phyloP scores from a whole-genome alignment of 345 rosid genomes.

The Eucalyptus leucophloia region DNA sequence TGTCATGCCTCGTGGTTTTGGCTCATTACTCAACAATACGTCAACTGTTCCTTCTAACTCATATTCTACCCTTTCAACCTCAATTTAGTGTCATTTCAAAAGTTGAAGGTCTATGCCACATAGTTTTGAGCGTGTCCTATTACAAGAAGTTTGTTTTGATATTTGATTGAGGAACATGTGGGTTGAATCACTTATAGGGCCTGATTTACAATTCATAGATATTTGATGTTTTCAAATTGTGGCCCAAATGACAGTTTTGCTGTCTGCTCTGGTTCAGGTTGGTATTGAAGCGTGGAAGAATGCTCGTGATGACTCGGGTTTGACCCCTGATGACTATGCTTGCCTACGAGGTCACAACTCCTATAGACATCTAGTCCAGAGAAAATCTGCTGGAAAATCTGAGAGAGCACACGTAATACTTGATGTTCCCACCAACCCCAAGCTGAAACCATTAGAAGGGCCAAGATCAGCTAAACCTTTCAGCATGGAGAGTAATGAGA shows the following conservation, averaged over 20 bases:
- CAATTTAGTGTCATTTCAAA: not conserved
- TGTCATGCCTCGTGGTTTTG: not conserved
- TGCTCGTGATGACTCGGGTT: constrained; percentile 37
- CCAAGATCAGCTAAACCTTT: not conserved
- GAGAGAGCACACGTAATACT: constrained; percentile 18
- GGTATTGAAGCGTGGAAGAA: constrained; percentile 51
- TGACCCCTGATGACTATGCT: constrained; percentile 55
- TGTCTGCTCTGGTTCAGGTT: constrained; percentile 18
- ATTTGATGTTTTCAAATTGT: not conserved
- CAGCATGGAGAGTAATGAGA: constrained; percentile 9
- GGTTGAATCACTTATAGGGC: not conserved
- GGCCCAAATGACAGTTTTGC: not conserved
- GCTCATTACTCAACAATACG: not conserved
- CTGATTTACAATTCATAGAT: not conserved
- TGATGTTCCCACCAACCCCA: constrained; percentile 18
- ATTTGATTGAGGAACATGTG: not conserved
- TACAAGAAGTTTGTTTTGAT: not conserved
- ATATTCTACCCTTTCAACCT: not conserved
- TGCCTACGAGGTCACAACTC: constrained; percentile 33
- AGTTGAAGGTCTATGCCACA: not conserved
- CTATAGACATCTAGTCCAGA: constrained; percentile 41
- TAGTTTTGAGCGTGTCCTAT: not conserved
- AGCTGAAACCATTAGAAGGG: constrained; percentile 13
- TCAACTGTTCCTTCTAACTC: not conserved
- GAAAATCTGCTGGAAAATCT: constrained; percentile 24